Evolutionary conservation across 306 rosid genomes (phyloP), one percentile per base, ranked within the genome.

Genomic region (Senna tora): DNA sequence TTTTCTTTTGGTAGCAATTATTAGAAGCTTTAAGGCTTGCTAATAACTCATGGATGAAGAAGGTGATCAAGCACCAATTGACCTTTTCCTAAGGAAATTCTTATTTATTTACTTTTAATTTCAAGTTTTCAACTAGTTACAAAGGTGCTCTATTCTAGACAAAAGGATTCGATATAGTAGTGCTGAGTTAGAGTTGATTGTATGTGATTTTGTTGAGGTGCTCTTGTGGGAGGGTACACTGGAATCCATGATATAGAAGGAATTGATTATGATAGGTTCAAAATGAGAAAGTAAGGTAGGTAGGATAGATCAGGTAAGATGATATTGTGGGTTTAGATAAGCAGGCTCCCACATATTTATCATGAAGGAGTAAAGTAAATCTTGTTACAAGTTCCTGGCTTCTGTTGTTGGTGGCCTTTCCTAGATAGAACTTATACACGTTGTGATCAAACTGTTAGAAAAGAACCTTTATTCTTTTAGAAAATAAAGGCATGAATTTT

Each of bases 271-370:
- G 33, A 64, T 54, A 28, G 59, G 66, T 65, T 64, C 38, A 52
- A 19, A 50, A 5, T 55, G 42, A 65, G 30, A 53, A 32, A 5
- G 25, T 17, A 53, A 42, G 21, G 9, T 65, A 47, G 30, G 34
- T 54, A 32, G 52, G 32, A 50, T 61, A 25, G 39, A 36, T 39
- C 41, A 49, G 9, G 5, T 30, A 16, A 64, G 46, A 53, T 54
- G 56, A 74, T 74, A 42, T 15, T 65, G 39, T 74, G 58, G 65
- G 50, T 51, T 61, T 63, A 11, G 15, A 39, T 62, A 46, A 28
- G 12, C 36, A 39, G 71, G 64, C 6, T 72, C 16, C 69, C 60
- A 9, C 39, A 36, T 62, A 17, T 38, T 33, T 22, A 38, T 32
- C 46, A 19, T 60, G 51, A 46, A 72, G 69, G 58, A 59, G 59